Conservation (phyloP, 176 grass and related monocot species). For the Avena sativa region DNA sequence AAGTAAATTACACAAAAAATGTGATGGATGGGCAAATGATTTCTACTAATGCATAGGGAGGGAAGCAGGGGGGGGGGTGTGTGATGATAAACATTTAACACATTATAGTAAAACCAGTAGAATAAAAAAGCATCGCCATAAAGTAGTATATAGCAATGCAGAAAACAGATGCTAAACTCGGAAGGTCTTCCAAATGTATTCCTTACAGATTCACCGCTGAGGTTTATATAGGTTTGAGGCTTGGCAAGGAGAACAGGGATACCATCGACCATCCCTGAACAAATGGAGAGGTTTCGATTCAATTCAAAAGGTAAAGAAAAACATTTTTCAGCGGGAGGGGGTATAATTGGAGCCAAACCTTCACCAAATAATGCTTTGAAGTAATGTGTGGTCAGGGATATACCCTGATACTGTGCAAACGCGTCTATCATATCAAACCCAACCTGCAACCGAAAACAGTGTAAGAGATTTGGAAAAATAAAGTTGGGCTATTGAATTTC, state of each 20-base stretch:
- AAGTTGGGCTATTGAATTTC: not conserved
- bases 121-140: not conserved
- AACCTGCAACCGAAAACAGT: conserved; percentile 49
- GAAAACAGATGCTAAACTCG: conserved; percentile 8
- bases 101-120: conserved; percentile 27
- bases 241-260: conserved; percentile 81
- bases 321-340: not conserved
- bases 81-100: not conserved
- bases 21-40: not conserved
- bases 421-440: conserved; percentile 95
- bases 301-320: conserved; percentile 30
- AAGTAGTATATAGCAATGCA: not conserved
- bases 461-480: not conserved
- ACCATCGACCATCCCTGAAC: conserved; percentile 69
- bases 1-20: not conserved
- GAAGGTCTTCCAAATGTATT: conserved; percentile 11
- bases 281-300: conserved; percentile 32
- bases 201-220: conserved; percentile 93
- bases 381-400: conserved; percentile 65
- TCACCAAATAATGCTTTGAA: conserved; percentile 86
- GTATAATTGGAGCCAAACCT: conserved; percentile 50
- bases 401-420: conserved; percentile 75
- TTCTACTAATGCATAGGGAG: not conserved
- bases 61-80: not conserved
- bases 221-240: conserved; percentile 95